A percentile compares a stretch with the other conserved stretches of the same genome.
These are phyloP conservation scores for Venustampulla echinocandica DNA, from an alignment of 495 filamentous ascomycete species.

Conservation along the genomic window DNA sequence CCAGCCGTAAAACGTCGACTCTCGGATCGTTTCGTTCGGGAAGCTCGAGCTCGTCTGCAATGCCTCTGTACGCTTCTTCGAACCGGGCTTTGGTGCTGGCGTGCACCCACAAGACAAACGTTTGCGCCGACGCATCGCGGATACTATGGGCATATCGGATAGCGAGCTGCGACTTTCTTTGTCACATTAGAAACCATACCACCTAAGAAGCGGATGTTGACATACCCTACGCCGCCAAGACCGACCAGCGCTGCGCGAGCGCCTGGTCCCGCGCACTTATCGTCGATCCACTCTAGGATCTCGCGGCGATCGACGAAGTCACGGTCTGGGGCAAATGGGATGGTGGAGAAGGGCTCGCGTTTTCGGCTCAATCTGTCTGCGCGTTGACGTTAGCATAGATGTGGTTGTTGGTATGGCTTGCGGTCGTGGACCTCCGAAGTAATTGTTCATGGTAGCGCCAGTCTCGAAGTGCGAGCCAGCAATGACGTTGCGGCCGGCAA, in stretches of 20 bases:
- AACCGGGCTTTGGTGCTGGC: background rate
- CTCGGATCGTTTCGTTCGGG: background rate
- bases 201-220: too few species aligned
- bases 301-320: slow-evolving; percentile 9
- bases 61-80: background rate
- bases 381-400: too few species aligned
- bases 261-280: too few species aligned
- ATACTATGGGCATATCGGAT: background rate
- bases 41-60: background rate
- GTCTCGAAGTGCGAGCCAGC: too few species aligned
- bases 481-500: too few species aligned
- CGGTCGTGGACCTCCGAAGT: too few species aligned
- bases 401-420: too few species aligned
- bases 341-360: slow-evolving; percentile 23
- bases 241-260: too few species aligned
- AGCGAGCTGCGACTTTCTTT: background rate
- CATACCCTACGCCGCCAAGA: too few species aligned
- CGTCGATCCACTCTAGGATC: slow-evolving; percentile 9
- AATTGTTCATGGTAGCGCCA: too few species aligned
- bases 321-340: slow-evolving; percentile 13
- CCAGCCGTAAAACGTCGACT: background rate
- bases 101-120: background rate
- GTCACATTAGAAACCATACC: background rate
- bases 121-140: too few species aligned
- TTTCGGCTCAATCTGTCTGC: too few species aligned